Evolutionary conservation across 2,329 filamentous ascomycete species (phyloP), one percentile per base, ranked within the genome.

Genomic region (Pyricularia sp.): DNA sequence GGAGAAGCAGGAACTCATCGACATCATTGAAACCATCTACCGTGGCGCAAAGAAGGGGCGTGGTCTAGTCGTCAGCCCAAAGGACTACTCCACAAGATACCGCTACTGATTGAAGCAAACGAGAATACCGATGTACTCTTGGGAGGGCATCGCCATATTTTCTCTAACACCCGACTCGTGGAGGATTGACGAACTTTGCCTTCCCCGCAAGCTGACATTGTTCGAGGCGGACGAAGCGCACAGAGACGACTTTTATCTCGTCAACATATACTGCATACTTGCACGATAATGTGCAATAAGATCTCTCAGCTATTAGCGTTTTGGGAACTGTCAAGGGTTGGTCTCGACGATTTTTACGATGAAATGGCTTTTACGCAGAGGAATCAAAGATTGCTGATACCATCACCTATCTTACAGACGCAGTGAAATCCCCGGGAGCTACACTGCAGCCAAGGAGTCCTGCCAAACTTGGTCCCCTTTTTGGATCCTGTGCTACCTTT

Each of bases 11-110:
- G 95, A 99, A 82, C 84, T 99, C 75, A 97, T 99, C 76, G 95
- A 99, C 80, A 99, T 99, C 73, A 90, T 98, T 76, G 95, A 99
- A 84, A 97, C 94, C 4, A 94, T 99, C 71, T 99, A 98, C 78
- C 90, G 94, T 70, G 95, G 95, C n/a, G 95, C 95, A 36, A 98
- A 97, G 86, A 99, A 99, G 83, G 95, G 96, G 0, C 85, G 94
- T 68, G 95, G 96, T 90, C 81, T 99, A 74, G 95, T 99, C 59
- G 93, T 98, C 73, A 97, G 93, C 77, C 95, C 94, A 0, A 99
- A 98, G 84, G 93, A 89, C 78, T 84, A 81, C 73, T 90, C 87
- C 50, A 91, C 89, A 1, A 83, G 89, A 75, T 92, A 91, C 75
- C 81, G 89, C 70, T 92, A 92, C 76, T 92, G 65, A 63, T 23